Base-by-base conservation (phyloP, 2,329 filamentous ascomycete genomes). In the Fusarium odoratissimum region DNA sequence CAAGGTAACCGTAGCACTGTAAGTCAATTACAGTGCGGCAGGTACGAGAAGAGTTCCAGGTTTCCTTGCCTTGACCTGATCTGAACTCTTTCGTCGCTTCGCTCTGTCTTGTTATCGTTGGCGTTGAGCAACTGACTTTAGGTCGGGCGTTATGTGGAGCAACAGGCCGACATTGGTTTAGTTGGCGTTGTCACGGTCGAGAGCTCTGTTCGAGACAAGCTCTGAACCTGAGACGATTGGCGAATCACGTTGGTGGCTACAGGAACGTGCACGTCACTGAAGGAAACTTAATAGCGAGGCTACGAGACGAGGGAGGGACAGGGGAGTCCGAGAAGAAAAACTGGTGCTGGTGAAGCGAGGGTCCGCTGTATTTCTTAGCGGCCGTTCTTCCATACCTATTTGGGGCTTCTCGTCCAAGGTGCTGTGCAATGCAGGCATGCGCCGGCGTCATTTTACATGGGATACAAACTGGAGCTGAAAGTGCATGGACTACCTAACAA, bases 191-290 rank as follows among this genome's bases (percentile, higher is more conserved):
- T 52, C 57, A 40, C 30, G 38, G 55, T 54, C 48, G 45, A 44
- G 52, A 71, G 68, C 67, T 71, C 51, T 64, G 40, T 55, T 69
- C 40, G 59, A 64, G 67, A 69, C 57, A 73, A 73, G 67, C 71
- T 74, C 33, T 35, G 52, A 67, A 40, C 49, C 31, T 67, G 41
- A 42, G 42, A 42, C 56, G 40, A 74, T 73, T 74, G 71, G 30
- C 71, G 58, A 73, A 73, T 73, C 63, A 69, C 38, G 30, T 49
- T 33, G 19, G 40, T n/a, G 25, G 21, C 46, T 41, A 25, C 45
- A 56, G 52, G 61, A 74, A 73, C 71, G 71, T 73, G 71, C 71
- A 65, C 67, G 63, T 74, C 71, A 72, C 67, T 62, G 48, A 44
- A 49, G 49, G 58, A 55, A 63, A 62, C 44, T 69, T 40, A 67